A percentile compares a stretch with the other conserved stretches of the same genome.
Evolutionary conservation across 345 rosid species (phyloP).

Genomic region (Citrus unshiu): DNA sequence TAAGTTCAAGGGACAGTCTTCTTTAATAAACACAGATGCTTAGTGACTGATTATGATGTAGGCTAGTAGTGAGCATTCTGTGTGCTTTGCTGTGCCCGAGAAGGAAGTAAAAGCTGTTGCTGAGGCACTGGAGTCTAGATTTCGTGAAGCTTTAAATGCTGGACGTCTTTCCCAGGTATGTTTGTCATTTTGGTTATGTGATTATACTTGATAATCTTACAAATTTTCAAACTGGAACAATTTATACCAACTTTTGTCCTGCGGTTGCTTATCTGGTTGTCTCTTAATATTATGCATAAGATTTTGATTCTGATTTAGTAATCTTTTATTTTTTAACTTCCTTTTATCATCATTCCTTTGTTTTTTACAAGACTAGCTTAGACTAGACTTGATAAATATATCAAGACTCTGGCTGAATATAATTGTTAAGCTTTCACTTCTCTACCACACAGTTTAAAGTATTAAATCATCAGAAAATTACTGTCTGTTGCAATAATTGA

Average conservation of each 20-base stretch:
- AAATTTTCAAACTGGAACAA: background rate
- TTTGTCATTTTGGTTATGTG: background rate
- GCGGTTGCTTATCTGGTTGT: background rate
- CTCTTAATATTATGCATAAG: background rate
- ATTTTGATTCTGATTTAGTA: background rate
- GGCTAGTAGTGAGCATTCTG: constrained; percentile 99
- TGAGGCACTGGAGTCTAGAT: constrained; percentile 77
- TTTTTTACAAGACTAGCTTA: background rate
- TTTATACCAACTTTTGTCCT: background rate
- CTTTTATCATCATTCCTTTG: background rate
- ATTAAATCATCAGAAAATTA: background rate
- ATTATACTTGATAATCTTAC: constrained; percentile 1
- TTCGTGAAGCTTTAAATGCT: constrained; percentile 82
- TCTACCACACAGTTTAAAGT: background rate
- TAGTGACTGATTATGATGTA: constrained; percentile 29
- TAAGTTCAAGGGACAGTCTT: constrained; percentile 2
- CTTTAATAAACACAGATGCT: constrained; percentile 7
- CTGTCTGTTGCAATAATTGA: background rate
- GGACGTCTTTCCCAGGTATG: constrained; percentile 97
- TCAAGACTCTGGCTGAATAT: background rate
- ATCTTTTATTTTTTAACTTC: background rate
- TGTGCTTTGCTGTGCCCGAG: constrained; percentile 99
- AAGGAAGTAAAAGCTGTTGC: constrained; percentile 93
- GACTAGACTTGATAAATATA: background rate
- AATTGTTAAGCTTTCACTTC: background rate